Evolutionary conservation across 2,329 filamentous ascomycete genomes (phyloP).

Genomic region (Grosmannia clavigera): DNA sequence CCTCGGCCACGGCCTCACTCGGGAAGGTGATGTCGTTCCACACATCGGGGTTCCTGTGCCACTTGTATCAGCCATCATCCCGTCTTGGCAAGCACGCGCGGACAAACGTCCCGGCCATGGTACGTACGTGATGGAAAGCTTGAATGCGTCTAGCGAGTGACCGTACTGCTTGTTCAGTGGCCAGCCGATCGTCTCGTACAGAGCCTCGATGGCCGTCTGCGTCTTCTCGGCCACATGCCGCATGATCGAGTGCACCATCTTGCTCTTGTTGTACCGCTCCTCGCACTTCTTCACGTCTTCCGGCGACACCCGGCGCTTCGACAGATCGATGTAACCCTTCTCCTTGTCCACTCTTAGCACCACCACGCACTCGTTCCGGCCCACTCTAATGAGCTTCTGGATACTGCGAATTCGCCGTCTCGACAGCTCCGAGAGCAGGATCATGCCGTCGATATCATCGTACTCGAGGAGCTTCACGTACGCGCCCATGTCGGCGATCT

Average conservation of each 20-base stretch:
- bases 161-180: slow-evolving; percentile 96
- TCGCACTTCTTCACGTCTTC: slow-evolving; percentile 98
- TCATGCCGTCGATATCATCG: slow-evolving; percentile 99
- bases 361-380: slow-evolving; percentile 95
- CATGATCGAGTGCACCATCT: slow-evolving; percentile 99
- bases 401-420: slow-evolving; percentile 97
- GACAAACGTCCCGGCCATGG: background rate
- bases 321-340: slow-evolving; percentile 97
- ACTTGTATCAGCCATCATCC: slow-evolving; percentile 3
- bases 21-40: slow-evolving; percentile 91
- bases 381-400: slow-evolving; percentile 96
- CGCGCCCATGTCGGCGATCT: slow-evolving; percentile 99
- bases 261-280: slow-evolving; percentile 99
- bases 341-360: slow-evolving; percentile 98
- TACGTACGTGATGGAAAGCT: slow-evolving; percentile 88
- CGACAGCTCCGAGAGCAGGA: slow-evolving; percentile 91
- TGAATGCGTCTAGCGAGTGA: slow-evolving; percentile 95
- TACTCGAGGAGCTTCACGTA: slow-evolving; percentile 99
- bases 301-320: slow-evolving; percentile 92
- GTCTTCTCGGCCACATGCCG: slow-evolving; percentile 98
- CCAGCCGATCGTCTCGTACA: slow-evolving; percentile 94
- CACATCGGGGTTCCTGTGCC: slow-evolving; percentile 71
- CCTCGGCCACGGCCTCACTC: slow-evolving; percentile 70
- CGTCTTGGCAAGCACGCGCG: background rate
- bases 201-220: slow-evolving; percentile 78